phyloP scores from a whole-genome alignment of 2,329 filamentous ascomycete species.

The Diaporthe vexans region DNA sequence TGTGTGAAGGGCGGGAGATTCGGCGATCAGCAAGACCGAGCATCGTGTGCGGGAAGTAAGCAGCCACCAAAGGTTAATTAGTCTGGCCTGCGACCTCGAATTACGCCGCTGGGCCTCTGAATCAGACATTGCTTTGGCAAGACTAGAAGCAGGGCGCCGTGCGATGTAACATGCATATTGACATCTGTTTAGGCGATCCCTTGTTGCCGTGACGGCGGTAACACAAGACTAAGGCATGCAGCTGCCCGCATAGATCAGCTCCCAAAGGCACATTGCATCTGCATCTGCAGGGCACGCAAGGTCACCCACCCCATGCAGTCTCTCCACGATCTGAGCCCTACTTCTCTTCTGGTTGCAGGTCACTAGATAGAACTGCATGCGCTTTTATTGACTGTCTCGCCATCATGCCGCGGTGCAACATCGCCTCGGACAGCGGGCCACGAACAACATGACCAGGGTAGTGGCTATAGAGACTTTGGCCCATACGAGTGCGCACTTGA shows the following conservation, averaged over 20 bases:
- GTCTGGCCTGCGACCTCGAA: not conserved
- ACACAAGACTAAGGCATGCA: conserved; percentile 20
- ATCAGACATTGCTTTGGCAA: conserved; percentile 26
- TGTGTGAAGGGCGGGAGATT: not conserved
- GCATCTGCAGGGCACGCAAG: conserved; percentile 16
- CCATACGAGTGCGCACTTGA: not conserved
- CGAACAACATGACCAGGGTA: not conserved
- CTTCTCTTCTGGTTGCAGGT: conserved; percentile 11
- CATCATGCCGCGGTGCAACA: conserved; percentile 16
- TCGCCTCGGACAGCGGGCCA: not conserved
- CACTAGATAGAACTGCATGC: not conserved
- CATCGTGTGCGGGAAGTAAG: conserved; percentile 8
- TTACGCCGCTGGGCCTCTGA: conserved; percentile 7
- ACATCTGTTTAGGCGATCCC: conserved; percentile 7
- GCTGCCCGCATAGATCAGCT: conserved; percentile 13
- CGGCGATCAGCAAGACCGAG: not conserved
- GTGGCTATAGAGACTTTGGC: not conserved
- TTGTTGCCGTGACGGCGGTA: not conserved
- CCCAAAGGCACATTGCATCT: conserved; percentile 36
- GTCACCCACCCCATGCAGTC: not conserved
- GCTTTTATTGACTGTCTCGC: conserved; percentile 1
- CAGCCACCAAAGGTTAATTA: not conserved
- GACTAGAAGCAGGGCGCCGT: conserved; percentile 18
- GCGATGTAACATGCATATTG: conserved; percentile 34
- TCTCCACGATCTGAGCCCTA: not conserved